These are phyloP conservation scores for Gillenia trifoliata DNA, from an alignment of 306 rosid species.

Conservation along the genomic window DNA sequence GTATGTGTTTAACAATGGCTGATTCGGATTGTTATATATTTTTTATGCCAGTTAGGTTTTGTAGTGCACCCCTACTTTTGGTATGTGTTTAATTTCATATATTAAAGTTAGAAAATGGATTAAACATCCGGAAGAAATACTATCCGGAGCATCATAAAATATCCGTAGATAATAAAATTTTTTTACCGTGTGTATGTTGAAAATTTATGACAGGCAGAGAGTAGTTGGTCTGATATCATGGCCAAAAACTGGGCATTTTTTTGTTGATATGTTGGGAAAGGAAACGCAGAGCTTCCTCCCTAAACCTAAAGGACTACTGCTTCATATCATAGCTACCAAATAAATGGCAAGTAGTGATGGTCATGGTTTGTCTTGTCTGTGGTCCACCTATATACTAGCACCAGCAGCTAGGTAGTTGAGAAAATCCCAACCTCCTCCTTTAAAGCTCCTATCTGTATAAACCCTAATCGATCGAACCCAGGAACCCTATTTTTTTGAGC, in stretches of 20 bases:
- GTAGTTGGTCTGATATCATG: constrained; percentile 4
- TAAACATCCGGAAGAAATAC: not conserved
- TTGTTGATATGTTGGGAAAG: not conserved
- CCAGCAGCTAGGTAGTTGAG: constrained; percentile 3
- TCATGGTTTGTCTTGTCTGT: not conserved
- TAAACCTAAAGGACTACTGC: not conserved
- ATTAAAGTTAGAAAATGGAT: too few relatives aligned
- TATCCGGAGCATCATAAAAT: not conserved
- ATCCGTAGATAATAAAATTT: not conserved
- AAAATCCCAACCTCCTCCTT: not conserved
- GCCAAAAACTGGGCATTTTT: not conserved
- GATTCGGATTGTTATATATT: too few relatives aligned
- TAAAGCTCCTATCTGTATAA: not conserved
- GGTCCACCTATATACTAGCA: constrained; percentile 11
- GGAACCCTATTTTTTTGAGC: not conserved
- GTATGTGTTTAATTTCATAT: too few relatives aligned
- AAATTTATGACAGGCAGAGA: constrained; percentile 10
- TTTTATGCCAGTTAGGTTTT: too few relatives aligned
- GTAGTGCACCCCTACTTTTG: too few relatives aligned
- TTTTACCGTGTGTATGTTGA: not conserved
- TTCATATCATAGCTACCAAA: constrained; percentile 5
- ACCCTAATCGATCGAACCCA: not conserved
- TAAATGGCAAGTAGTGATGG: constrained; percentile 18
- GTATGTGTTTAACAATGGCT: too few relatives aligned
- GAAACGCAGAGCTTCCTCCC: constrained; percentile 8